Evolutionary conservation across 441 rosid species (phyloP).

Genomic region (Eutrema salsugineum): DNA sequence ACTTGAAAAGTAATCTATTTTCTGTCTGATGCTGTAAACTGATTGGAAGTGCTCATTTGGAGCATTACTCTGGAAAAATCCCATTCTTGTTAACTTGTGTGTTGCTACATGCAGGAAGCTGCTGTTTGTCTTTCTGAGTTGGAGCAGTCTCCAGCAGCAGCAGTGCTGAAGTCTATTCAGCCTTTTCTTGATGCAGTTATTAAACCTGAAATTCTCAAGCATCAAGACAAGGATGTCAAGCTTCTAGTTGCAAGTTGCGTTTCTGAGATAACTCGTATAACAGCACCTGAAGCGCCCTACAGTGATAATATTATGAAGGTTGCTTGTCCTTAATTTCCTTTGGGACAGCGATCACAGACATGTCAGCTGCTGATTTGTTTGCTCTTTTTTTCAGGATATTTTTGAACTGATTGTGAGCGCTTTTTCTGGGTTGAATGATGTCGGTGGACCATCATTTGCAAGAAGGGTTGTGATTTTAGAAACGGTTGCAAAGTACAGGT

Average conservation of each 20-base stretch:
- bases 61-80: background rate
- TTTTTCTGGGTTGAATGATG: conserved; percentile 63
- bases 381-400: conserved; percentile 52
- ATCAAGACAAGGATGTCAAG: conserved; percentile 95
- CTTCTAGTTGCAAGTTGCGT: conserved; percentile 97
- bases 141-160: conserved; percentile 77
- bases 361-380: conserved; percentile 18
- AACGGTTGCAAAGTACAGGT: conserved; percentile 77
- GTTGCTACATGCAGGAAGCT: conserved; percentile 76
- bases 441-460: conserved; percentile 70
- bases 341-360: background rate
- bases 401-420: conserved; percentile 68
- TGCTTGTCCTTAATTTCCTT: conserved; percentile 20
- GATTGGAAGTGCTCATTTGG: background rate
- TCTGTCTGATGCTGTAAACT: background rate
- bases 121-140: conserved; percentile 80
- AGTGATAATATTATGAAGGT: conserved; percentile 90
- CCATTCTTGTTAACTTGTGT: conserved; percentile 1
- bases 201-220: conserved; percentile 81
- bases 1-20: background rate
- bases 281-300: conserved; percentile 99
- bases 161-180: conserved; percentile 73
- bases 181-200: conserved; percentile 85
- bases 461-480: conserved; percentile 72
- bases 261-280: conserved; percentile 95